Percentiles rank a stretch among this genome's conserved stretches.
Conservation (phyloP, 2,329 filamentous ascomycete genomes). For the Phaeosphaeria sp. region DNA sequence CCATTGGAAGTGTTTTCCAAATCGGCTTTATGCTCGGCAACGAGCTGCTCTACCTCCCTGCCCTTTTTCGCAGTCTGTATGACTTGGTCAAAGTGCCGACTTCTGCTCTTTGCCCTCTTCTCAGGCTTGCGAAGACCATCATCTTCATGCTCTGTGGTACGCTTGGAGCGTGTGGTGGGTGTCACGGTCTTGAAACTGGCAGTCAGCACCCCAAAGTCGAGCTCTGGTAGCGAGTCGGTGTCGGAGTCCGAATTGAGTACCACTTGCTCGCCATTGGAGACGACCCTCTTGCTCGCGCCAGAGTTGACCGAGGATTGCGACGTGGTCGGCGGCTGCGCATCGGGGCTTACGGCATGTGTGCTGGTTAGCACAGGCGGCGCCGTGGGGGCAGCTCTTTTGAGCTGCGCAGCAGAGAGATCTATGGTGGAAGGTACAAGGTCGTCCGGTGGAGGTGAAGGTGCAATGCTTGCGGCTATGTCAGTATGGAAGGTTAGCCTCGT, state of each 20-base stretch:
- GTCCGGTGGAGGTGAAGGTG: background rate
- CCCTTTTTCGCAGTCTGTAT: slow-evolving; percentile 32
- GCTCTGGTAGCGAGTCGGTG: slow-evolving; percentile 58
- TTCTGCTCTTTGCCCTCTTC: slow-evolving; percentile 19
- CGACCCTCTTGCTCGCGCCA: slow-evolving; percentile 54
- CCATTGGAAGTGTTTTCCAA: slow-evolving; percentile 29
- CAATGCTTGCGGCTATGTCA: slow-evolving; percentile 8
- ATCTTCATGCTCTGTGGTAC: slow-evolving; percentile 13
- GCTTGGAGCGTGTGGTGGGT: slow-evolving; percentile 16
- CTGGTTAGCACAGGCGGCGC: slow-evolving; percentile 8
- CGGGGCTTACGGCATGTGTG: slow-evolving; percentile 2
- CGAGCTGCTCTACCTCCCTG: slow-evolving; percentile 31
- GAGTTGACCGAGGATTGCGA: slow-evolving; percentile 39
- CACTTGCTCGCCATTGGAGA: slow-evolving; percentile 59
- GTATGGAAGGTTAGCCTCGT: slow-evolving; percentile 1
- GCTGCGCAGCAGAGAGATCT: background rate
- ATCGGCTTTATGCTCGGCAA: slow-evolving; percentile 33
- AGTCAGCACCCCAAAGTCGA: slow-evolving; percentile 49
- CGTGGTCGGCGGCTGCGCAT: slow-evolving; percentile 18
- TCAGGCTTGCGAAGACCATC: slow-evolving; percentile 30
- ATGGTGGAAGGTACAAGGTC: background rate
- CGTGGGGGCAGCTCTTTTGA: slow-evolving; percentile 5
- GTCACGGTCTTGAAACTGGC: slow-evolving; percentile 14
- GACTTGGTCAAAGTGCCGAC: slow-evolving; percentile 28
- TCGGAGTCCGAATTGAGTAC: slow-evolving; percentile 76